Evolutionary conservation across 441 rosid genomes (phyloP), one percentile per base, ranked within the genome.

Genomic region (Melastoma candidum): DNA sequence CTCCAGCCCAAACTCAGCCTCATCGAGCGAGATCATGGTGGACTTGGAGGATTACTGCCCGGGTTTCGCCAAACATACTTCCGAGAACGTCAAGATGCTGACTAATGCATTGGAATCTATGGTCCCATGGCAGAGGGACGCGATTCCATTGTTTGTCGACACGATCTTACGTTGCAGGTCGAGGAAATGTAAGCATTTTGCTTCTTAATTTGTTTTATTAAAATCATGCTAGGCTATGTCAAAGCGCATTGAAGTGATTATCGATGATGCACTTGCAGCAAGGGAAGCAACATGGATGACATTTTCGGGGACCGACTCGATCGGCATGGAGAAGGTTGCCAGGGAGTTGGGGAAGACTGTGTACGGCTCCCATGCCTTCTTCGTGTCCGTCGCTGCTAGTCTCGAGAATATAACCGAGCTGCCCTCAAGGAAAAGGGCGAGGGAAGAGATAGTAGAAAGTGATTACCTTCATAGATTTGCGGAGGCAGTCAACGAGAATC

Each of bases 231-330:
- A 8, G 2, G 85, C 83, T 2, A 63, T 62, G 48, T 55, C 61
- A 7, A 69, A 66, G 44, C 74, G 83, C 47, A 81, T 71, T 53
- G 71, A 63, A 9, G 62, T 43, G 46, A 22, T 63, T 1, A 63
- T 57, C 26, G 27, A 51, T 3, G 58, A 73, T 13, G 41, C 54
- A 9, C 48, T 26, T 1, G 68, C 64, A 43, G 54, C 63, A 36
- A 81, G 70, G 70, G 75, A 75, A 52, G 87, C 81, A 10, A 79
- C 87, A 26, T 84, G 92, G 92, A 54, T 84, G 59, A 64, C 81
- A 62, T 84, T 84, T 13, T 77, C 74, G 71, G 92, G 87, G 41
- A 58, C 62, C 5, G 92, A 84, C 53, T 60, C 65, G 46, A 75
- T 69, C 13, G 79, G 73, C 3, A 77, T 79, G 56, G 85, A 79